These are phyloP conservation scores for Lasiodiplodia citricola DNA, from an alignment of 2,329 filamentous ascomycete genomes.

Conservation along the genomic window DNA sequence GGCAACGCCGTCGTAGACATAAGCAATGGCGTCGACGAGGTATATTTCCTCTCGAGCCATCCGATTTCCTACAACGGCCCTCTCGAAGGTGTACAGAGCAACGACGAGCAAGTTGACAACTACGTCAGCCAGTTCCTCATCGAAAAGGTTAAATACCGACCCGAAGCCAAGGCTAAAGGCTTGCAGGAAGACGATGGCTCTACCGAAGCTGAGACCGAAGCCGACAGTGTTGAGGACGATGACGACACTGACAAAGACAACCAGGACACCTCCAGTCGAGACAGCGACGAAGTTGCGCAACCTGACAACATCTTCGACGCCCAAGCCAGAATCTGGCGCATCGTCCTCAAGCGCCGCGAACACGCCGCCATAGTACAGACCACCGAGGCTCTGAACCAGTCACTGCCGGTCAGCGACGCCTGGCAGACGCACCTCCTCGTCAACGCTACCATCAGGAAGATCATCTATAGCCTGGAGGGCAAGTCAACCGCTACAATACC, in stretches of 20 bases:
- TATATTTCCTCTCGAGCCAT: conserved; percentile 4
- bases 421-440: conserved; percentile 4
- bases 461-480: background rate
- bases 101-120: background rate
- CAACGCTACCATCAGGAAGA: conserved; percentile 4
- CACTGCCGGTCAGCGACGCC: background rate
- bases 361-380: background rate
- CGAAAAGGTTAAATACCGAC: background rate
- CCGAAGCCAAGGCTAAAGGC: background rate
- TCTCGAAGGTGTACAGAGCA: background rate
- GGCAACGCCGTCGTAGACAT: background rate
- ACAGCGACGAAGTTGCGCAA: background rate
- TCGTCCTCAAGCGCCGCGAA: conserved; percentile 8
- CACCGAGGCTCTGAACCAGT: background rate
- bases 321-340: conserved; percentile 7
- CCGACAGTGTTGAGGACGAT: background rate
- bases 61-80: background rate
- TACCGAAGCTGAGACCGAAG: background rate
- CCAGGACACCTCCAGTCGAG: background rate
- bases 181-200: background rate
- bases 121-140: background rate
- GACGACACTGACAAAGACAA: background rate
- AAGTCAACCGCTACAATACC: background rate
- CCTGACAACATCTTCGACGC: background rate
- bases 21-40: background rate